Percentiles rank a stretch among this genome's conserved stretches.
These are phyloP conservation scores for Emergomyces africanus DNA, from an alignment of 2,329 filamentous ascomycete species.

Conservation along the genomic window DNA sequence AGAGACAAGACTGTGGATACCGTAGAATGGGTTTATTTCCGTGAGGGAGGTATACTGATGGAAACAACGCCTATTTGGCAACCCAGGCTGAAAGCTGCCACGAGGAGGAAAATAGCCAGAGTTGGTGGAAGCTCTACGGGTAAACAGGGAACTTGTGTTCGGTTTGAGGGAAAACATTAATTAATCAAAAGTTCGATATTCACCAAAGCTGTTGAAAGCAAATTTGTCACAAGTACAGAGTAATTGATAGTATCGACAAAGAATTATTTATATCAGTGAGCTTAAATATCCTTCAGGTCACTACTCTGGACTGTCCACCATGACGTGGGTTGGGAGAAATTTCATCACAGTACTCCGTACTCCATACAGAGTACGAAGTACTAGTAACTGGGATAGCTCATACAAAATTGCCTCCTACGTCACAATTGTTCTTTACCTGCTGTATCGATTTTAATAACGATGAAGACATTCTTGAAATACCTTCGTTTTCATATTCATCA, in stretches of 20 bases:
- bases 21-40: not conserved
- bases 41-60: not conserved
- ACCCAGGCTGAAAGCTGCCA: not conserved
- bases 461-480: no score
- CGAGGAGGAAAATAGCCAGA: no score
- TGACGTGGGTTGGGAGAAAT: not conserved
- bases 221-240: not conserved
- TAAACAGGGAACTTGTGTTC: not conserved
- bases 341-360: no score
- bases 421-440: not conserved
- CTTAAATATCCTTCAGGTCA: no score
- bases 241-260: not conserved
- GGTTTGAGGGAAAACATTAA: not conserved
- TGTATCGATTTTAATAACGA: no score
- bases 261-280: not conserved
- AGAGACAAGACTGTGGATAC: not conserved
- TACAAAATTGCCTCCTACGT: not conserved
- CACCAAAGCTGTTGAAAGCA: not conserved
- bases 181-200: not conserved
- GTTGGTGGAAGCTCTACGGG: not conserved
- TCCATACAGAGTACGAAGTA: no score
- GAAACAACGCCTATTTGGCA: not conserved
- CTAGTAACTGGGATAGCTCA: not conserved
- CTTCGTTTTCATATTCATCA: no score
- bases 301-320: no score